Base-by-base conservation (phyloP, 1,284 basidiomycete genomes). In the Ganoderma lingzhi region DNA sequence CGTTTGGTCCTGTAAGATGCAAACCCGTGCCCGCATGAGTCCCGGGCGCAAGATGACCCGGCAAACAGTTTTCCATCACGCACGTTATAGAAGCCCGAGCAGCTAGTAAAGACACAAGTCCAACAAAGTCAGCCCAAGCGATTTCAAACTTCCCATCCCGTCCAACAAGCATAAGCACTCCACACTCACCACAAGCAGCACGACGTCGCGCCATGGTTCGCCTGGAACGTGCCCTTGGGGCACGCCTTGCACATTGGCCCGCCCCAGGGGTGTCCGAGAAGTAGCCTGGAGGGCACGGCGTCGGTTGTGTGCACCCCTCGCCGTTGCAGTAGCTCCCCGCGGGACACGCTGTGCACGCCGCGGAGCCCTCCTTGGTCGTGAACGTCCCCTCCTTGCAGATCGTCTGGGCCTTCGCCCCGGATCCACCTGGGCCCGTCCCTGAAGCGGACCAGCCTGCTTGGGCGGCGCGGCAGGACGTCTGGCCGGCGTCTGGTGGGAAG, bases 11-110 rank as follows among this genome's bases (percentile, higher is more conserved):
- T 59, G 56, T 37, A 32, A 59, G 9, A 35, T 6, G 4, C 2
- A 39, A 59, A 28, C 0, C 15, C 17, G 17, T 44, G 15, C 15
- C 42, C 48, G 48, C 48, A 28, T 51, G 23, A 51, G 48, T 28
- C 48, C 48, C 10, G 10, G 39, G 39, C 39, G 9, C 23, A 14
- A 28, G 10, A 28, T 5, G 9, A 28, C 48, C 17, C 56, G 6
- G 28, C 14, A 6, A 15, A 17, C 15, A 41, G 2, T 42, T 3
- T 51, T 10, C 6, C 3, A 9, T 1, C 14, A 64, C 70, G 19
- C 32, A 70, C 74, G 28, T 66, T 74, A 53, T 76, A 77, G 64
- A 73, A 77, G 12, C 75, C 76, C 15, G 75, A 70, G 63, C 76
- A 77, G 65, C 75, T 76, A n/a, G 39, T 41, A 23, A 23, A 23